These are phyloP conservation scores for Dissophora ornata DNA, from an alignment of 192 early-diverging fungal genomes.

Conservation along the genomic window DNA sequence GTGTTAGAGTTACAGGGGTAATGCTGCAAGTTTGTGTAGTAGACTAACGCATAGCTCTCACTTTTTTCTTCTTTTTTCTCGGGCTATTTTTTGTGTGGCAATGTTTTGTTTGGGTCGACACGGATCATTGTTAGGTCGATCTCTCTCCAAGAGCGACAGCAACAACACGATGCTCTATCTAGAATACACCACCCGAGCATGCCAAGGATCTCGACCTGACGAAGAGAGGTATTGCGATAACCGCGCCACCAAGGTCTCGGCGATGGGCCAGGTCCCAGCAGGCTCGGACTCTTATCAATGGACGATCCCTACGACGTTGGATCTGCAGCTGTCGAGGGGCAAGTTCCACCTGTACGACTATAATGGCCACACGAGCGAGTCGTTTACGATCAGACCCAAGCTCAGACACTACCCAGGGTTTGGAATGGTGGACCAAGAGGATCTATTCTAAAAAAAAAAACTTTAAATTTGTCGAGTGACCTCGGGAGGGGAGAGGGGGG, in stretches of 20 bases:
- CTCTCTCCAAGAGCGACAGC: slow-evolving; percentile 19
- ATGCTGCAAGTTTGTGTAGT: too few relatives aligned
- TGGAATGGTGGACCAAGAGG: slow-evolving; percentile 4
- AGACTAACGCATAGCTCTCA: too few relatives aligned
- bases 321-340: slow-evolving; percentile 34
- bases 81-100: too few relatives aligned
- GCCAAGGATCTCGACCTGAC: slow-evolving; percentile 25
- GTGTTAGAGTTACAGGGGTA: too few relatives aligned
- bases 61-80: too few relatives aligned
- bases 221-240: slow-evolving; percentile 29
- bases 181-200: slow-evolving; percentile 36
- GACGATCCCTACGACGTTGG: slow-evolving; percentile 38
- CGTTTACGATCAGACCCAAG: slow-evolving; percentile 14
- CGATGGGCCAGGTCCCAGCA: slow-evolving; percentile 18
- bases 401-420: slow-evolving; percentile 6
- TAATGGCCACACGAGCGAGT: slow-evolving; percentile 31
- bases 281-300: slow-evolving; percentile 9
- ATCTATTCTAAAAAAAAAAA: background rate
- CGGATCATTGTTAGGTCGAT: slow-evolving; percentile 1
- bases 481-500: too few relatives aligned
- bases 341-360: slow-evolving; percentile 36
- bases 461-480: background rate
- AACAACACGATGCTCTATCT: slow-evolving; percentile 38
- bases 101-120: too few relatives aligned
- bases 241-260: slow-evolving; percentile 26